Percentiles rank a stretch among this genome's conserved stretches.
phyloP scores from a whole-genome alignment of 495 filamentous ascomycete species.

The Neurospora africana region DNA sequence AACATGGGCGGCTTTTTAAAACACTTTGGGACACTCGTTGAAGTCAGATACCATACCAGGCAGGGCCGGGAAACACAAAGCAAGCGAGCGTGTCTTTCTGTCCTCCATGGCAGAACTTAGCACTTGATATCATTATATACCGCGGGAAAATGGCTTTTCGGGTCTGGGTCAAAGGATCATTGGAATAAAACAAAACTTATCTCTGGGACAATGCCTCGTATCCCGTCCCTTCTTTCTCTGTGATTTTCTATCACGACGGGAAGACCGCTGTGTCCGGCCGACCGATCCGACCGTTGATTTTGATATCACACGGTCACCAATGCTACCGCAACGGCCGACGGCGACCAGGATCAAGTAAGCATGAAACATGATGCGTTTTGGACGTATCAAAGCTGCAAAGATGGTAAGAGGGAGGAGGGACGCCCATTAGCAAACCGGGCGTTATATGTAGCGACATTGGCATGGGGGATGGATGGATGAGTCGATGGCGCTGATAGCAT shows the following conservation, averaged over 20 bases:
- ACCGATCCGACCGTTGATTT: background rate
- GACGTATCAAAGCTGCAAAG: background rate
- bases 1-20: background rate
- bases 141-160: background rate
- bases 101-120: background rate
- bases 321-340: background rate
- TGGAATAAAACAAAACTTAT: background rate
- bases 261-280: background rate
- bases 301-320: background rate
- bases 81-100: background rate
- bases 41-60: background rate
- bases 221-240: background rate
- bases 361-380: background rate
- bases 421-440: background rate
- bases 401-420: background rate
- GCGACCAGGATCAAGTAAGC: background rate
- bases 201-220: background rate
- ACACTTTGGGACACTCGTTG: background rate
- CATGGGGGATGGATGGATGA: background rate
- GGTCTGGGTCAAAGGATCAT: background rate
- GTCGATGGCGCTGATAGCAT: background rate
- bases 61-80: background rate
- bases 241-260: background rate
- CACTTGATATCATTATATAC: background rate
- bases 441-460: background rate